Conservation (phyloP, 2,329 filamentous ascomycete genomes). For the Cryphonectria parasitica region DNA sequence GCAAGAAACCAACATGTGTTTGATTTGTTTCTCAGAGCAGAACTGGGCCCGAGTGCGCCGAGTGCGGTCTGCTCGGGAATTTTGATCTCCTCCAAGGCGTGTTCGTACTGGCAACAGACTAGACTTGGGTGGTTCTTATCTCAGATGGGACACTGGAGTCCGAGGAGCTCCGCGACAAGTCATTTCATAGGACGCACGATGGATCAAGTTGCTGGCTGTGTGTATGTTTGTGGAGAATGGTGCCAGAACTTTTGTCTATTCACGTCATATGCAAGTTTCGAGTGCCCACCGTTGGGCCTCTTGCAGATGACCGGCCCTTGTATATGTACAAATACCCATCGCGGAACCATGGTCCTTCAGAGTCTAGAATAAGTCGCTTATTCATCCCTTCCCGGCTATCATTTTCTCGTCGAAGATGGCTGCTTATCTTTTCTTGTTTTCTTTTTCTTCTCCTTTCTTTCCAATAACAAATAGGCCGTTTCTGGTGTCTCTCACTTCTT, state of each 20-base stretch:
- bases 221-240: background rate
- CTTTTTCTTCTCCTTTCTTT: background rate
- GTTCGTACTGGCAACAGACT: too few relatives aligned
- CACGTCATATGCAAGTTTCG: background rate
- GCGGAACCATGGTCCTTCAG: background rate
- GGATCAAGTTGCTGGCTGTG: background rate
- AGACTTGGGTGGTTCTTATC: background rate
- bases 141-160: background rate
- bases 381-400: background rate
- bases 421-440: background rate
- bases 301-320: too few relatives aligned
- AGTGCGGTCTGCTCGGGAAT: too few relatives aligned
- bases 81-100: too few relatives aligned
- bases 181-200: background rate
- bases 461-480: background rate
- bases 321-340: background rate
- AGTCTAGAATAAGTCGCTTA: background rate
- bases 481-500: slow-evolving; percentile 41
- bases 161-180: background rate
- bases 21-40: background rate
- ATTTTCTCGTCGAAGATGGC: background rate
- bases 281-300: background rate
- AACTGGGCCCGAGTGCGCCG: too few relatives aligned
- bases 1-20: background rate
- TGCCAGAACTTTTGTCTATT: slow-evolving; percentile 20